Conservation (phyloP, 495 filamentous ascomycete genomes). For the Aspergillus steynii region DNA sequence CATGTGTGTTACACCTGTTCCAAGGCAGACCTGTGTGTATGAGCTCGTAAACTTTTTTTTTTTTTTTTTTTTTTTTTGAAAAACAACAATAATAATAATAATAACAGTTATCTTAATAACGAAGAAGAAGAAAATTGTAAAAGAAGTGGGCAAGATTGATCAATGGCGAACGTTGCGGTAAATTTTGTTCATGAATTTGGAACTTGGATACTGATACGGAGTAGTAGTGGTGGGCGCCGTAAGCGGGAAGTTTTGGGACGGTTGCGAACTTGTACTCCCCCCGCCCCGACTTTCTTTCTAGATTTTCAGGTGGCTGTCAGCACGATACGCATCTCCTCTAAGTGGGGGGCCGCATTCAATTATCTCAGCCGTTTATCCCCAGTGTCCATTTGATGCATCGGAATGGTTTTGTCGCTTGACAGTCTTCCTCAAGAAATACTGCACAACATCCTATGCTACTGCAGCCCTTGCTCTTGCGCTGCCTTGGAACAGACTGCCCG, state of each 20-base stretch:
- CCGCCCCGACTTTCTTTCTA: neutral
- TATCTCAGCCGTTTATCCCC: neutral
- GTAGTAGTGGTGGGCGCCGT: too few relatives aligned
- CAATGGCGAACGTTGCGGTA: too few relatives aligned
- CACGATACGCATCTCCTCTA: neutral
- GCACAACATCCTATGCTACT: constrained; percentile 62
- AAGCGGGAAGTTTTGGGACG: neutral
- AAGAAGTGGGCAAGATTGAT: too few relatives aligned
- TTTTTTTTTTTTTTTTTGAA: too few relatives aligned
- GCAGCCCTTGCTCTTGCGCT: constrained; percentile 49
- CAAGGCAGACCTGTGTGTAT: neutral
- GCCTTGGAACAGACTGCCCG: constrained; percentile 60
- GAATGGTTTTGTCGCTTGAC: constrained; percentile 42
- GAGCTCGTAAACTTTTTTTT: too few relatives aligned
- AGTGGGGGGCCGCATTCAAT: neutral
- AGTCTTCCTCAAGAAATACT: constrained; percentile 74
- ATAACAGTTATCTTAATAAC: too few relatives aligned
- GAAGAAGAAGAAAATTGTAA: too few relatives aligned
- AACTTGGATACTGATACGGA: too few relatives aligned
- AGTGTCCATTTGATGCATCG: constrained; percentile 17
- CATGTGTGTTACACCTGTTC: constrained; percentile 48
- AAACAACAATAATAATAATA: too few relatives aligned
- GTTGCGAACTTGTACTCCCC: neutral
- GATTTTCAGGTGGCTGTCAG: neutral
- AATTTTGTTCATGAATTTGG: too few relatives aligned